Evolutionary conservation across 108 stramenopile genomes (phyloP), one percentile per base, ranked within the genome.

Genomic region (Discostella pseudostelligera): DNA sequence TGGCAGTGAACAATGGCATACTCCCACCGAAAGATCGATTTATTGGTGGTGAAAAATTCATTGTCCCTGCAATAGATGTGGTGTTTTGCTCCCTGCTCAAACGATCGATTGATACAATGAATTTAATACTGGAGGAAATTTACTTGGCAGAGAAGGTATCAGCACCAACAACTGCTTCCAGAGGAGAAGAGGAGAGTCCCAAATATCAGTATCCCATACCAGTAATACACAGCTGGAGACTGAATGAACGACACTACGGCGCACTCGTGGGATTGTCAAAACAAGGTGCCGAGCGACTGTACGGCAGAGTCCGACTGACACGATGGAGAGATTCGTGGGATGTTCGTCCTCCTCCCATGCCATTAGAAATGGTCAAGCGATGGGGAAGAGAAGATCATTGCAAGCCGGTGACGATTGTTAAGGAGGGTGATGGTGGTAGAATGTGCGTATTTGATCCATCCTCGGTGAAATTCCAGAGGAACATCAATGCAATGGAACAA

Each of bases 301-400:
- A 61, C 26, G 68, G 68, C 2, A 69, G 59, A 51, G 49, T 61
- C 12, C 43, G 60, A 24, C 22, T 69, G 24, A 51, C 68, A 22
- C 19, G 59, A 39, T 69, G 68, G 68, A 59, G 68, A 28, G 68
- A 69, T 51, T 69, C 68, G 35, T 69, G 68, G 68, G 68, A 69
- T 51, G 60, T 69, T 40, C 68, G 59, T 39, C 68, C 68, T 28
- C 68, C 68, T n/a, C 68, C 68, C 21, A 69, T 69, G 68, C 60
- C 59, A 16, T 0, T 62, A 39, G 59, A 60, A n/a, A 60, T 61
- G 68, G 40, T 69, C 6, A 36, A 40, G 48, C 43, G 58, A 69
- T 69, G 68, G 68, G 50, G 59, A 39, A 50, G 37, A 50, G 59
- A 61, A 28, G 43, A 48, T 39, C 68, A 69, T 29, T 69, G 68